phyloP scores from a whole-genome alignment of 1,139 yeast species.

The Diutina neorugosa region DNA sequence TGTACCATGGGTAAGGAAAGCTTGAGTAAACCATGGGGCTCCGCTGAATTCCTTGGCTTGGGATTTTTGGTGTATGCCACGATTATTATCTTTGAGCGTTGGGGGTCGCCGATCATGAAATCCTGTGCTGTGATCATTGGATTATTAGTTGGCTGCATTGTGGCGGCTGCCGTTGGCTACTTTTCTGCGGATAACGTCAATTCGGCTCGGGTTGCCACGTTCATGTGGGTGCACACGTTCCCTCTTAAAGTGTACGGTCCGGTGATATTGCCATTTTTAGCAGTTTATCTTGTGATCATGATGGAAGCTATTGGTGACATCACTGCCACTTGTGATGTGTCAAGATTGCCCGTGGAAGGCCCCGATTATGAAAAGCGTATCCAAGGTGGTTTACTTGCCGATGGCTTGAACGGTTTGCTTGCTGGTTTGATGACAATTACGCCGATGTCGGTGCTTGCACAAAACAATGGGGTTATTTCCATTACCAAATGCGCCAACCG shows the following conservation, averaged over 20 bases:
- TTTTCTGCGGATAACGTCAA: background rate
- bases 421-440: conserved; percentile 2
- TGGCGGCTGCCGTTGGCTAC: conserved; percentile 2
- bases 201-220: background rate
- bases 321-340: conserved; percentile 4
- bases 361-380: background rate
- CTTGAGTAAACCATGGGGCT: conserved; percentile 1
- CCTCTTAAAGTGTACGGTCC: conserved; percentile 2
- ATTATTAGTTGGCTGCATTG: conserved; percentile 1
- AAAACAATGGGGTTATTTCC: conserved; percentile 3
- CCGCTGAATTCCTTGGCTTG: conserved; percentile 1
- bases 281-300: conserved; percentile 1
- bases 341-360: conserved; percentile 1
- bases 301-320: conserved; percentile 4
- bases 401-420: conserved; percentile 2
- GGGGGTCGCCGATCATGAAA: conserved; percentile 4
- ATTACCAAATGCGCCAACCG: conserved; percentile 4
- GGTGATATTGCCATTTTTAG: background rate
- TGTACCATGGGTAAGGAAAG: conserved; percentile 1
- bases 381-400: conserved; percentile 1
- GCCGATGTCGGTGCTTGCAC: conserved; percentile 3
- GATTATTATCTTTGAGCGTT: background rate
- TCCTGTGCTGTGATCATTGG: conserved; percentile 2
- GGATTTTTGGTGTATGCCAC: conserved; percentile 3
- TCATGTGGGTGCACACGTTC: conserved; percentile 4